These are phyloP conservation scores for Peltaster fructicola DNA, from an alignment of 2,329 filamentous ascomycete genomes.

Conservation along the genomic window DNA sequence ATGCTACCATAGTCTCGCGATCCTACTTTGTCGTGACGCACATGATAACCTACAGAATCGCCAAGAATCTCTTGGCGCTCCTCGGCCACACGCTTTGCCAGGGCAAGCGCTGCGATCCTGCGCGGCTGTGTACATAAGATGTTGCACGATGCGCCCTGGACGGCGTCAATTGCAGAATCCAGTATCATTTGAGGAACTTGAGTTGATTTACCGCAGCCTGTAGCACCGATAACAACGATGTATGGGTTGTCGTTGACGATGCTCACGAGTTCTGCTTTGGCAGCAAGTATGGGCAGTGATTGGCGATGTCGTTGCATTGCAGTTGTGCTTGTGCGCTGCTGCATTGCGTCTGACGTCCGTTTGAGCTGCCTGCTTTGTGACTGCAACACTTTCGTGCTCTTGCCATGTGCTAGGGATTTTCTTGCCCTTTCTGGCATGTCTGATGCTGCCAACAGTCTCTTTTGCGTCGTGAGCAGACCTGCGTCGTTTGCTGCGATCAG, in stretches of 20 bases:
- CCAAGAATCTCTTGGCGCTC: conserved; percentile 27
- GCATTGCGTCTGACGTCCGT: too few relatives aligned
- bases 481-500: too few relatives aligned
- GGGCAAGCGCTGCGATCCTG: conserved; percentile 29
- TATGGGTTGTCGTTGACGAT: conserved; percentile 22
- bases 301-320: too few relatives aligned
- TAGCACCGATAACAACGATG: conserved; percentile 29
- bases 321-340: too few relatives aligned
- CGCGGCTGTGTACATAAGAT: conserved; percentile 34
- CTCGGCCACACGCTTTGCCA: conserved; percentile 28
- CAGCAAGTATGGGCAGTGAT: conserved; percentile 3
- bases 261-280: conserved; percentile 9
- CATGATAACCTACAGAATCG: conserved; percentile 28
- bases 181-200: conserved; percentile 38
- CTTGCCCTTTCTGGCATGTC: too few relatives aligned
- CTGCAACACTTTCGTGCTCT: too few relatives aligned
- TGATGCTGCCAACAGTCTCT: too few relatives aligned
- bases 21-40: conserved; percentile 24
- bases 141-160: conserved; percentile 26
- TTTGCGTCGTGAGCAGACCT: too few relatives aligned
- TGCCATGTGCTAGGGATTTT: too few relatives aligned
- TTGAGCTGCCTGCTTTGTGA: too few relatives aligned
- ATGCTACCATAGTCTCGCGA: conserved; percentile 23
- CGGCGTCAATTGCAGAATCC: conserved; percentile 26
- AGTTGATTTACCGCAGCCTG: conserved; percentile 31